Evolutionary conservation across 2,329 filamentous ascomycete species (phyloP).

Genomic region (Septoria petroselini): DNA sequence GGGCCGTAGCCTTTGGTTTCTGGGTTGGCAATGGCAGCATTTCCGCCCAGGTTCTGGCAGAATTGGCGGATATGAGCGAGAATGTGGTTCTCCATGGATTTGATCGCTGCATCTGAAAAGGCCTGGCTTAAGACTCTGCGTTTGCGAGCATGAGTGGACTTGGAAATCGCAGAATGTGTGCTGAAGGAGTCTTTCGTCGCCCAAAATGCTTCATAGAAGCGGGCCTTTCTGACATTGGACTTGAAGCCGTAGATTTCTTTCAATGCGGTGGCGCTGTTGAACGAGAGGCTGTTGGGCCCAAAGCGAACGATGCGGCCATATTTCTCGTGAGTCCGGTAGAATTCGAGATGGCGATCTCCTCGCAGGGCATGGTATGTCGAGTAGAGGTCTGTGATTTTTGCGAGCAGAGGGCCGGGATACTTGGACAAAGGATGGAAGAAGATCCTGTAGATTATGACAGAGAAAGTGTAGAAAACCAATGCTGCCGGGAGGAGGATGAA

Average conservation of each 20-base stretch:
- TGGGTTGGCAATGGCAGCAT: not conserved
- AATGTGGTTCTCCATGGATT: slow-evolving; percentile 47
- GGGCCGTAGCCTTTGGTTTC: slow-evolving; percentile 41
- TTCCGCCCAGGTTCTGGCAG: slow-evolving; percentile 34
- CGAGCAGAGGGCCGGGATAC: slow-evolving; percentile 44
- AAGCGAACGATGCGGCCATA: slow-evolving; percentile 73
- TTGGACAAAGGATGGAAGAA: slow-evolving; percentile 45
- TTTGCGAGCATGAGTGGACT: slow-evolving; percentile 47
- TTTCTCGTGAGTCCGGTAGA: slow-evolving; percentile 59
- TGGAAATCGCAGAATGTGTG: slow-evolving; percentile 48
- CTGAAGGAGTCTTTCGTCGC: slow-evolving; percentile 43
- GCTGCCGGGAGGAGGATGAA: slow-evolving; percentile 15
- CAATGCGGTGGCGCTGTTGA: slow-evolving; percentile 69
- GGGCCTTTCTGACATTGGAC: slow-evolving; percentile 49
- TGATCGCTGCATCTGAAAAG: slow-evolving; percentile 47
- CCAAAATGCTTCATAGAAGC: slow-evolving; percentile 50
- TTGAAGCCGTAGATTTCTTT: slow-evolving; percentile 51
- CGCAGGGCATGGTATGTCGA: slow-evolving; percentile 32
- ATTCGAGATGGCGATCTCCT: slow-evolving; percentile 33
- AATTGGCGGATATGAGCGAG: slow-evolving; percentile 44
- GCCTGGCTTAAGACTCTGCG: slow-evolving; percentile 48
- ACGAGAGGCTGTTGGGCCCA: slow-evolving; percentile 71
- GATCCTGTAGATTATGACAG: slow-evolving; percentile 39
- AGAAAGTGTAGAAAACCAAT: slow-evolving; percentile 12
- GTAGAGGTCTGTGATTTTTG: slow-evolving; percentile 33